A percentile compares a stretch with the other conserved stretches of the same genome.
phyloP scores from a whole-genome alignment of 2,329 filamentous ascomycete genomes.

The Phymatotrichopsis omnivora region DNA sequence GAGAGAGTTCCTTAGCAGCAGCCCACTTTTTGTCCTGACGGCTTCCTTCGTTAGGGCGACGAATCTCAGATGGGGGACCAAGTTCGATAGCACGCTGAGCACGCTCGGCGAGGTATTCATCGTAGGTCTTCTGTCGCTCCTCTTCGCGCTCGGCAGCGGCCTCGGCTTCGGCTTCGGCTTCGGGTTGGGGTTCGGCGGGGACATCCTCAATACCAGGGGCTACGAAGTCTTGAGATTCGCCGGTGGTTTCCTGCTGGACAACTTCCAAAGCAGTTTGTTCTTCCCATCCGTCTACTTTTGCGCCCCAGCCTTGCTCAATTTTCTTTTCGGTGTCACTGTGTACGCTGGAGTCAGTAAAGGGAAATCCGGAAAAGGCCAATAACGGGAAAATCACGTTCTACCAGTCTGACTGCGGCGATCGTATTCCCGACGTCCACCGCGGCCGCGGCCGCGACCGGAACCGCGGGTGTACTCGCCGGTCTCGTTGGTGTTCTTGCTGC shows the following conservation, averaged over 20 bases:
- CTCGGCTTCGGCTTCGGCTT: constrained; percentile 29
- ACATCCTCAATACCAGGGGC: constrained; percentile 42
- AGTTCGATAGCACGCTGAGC: constrained; percentile 68
- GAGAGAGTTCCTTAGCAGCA: constrained; percentile 60
- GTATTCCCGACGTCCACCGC: constrained; percentile 49
- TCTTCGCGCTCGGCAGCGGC: constrained; percentile 32
- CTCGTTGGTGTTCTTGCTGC: constrained; percentile 66
- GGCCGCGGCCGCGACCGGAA: constrained; percentile 42
- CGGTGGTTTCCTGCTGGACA: constrained; percentile 73
- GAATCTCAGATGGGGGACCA: constrained; percentile 54
- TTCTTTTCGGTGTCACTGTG: constrained; percentile 73
- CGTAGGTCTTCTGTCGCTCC: constrained; percentile 82
- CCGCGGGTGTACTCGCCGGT: constrained; percentile 39
- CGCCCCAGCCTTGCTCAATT: constrained; percentile 81
- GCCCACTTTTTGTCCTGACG: constrained; percentile 90
- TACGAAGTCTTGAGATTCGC: constrained; percentile 46
- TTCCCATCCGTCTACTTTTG: constrained; percentile 71
- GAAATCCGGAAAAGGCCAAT: background rate
- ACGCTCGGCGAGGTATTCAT: constrained; percentile 72
- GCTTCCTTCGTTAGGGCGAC: constrained; percentile 85
- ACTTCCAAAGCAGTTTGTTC: constrained; percentile 90
- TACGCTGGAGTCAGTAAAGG: constrained; percentile 12
- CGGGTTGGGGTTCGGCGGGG: constrained; percentile 39
- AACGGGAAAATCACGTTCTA: constrained; percentile 26
- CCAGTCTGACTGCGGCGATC: constrained; percentile 36